Evolutionary conservation across 805 yeast genomes (phyloP).

Genomic region (Pichia kluyveri): DNA sequence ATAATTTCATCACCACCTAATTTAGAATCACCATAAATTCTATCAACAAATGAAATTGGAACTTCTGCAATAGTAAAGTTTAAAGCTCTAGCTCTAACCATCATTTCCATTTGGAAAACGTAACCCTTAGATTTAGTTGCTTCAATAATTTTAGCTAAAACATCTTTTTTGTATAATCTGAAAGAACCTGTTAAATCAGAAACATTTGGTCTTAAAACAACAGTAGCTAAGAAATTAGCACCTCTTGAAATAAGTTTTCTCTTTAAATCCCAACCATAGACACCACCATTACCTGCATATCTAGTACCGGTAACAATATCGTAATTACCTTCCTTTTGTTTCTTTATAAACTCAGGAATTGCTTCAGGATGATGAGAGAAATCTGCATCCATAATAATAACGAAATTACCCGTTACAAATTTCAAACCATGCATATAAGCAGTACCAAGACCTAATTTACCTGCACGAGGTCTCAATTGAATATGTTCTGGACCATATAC

Average conservation of each 20-base stretch:
- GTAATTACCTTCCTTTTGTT: constrained; percentile 42
- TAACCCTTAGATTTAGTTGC: constrained; percentile 70
- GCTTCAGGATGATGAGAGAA: constrained; percentile 78
- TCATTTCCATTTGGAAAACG: constrained; percentile 85
- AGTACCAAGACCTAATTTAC: constrained; percentile 72
- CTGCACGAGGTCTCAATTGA: constrained; percentile 61
- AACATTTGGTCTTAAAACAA: constrained; percentile 61
- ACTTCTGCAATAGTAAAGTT: constrained; percentile 72
- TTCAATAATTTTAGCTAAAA: constrained; percentile 53
- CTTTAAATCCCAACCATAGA: constrained; percentile 77
- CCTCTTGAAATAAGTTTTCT: constrained; percentile 71
- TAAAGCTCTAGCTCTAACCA: constrained; percentile 70
- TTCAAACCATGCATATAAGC: constrained; percentile 74
- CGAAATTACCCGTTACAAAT: constrained; percentile 63
- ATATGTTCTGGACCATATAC: constrained; percentile 54
- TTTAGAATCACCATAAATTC: constrained; percentile 70
- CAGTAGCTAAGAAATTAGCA: constrained; percentile 69
- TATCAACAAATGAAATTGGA: constrained; percentile 70
- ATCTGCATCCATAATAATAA: constrained; percentile 78
- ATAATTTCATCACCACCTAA: constrained; percentile 77
- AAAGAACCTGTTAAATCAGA: constrained; percentile 72
- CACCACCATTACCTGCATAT: constrained; percentile 76
- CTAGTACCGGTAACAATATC: constrained; percentile 52
- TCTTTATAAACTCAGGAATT: constrained; percentile 63
- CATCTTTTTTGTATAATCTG: constrained; percentile 66